Evolutionary conservation across 1,284 basidiomycete species (phyloP).

Genomic region (Marasmius sp.): DNA sequence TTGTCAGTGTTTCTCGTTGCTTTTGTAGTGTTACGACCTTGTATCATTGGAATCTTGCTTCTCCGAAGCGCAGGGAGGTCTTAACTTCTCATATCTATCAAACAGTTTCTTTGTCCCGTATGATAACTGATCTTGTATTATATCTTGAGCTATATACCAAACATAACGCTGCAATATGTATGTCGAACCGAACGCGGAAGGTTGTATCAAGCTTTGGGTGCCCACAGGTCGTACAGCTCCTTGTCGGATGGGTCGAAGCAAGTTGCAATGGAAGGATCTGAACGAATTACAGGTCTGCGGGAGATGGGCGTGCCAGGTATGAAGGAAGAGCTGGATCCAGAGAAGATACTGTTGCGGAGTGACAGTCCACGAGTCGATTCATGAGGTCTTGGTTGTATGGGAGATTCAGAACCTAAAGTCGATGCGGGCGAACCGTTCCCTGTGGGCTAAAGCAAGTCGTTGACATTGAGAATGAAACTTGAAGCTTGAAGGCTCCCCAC

Average conservation of each 20-base stretch:
- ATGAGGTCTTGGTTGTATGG: slow-evolving; percentile 5
- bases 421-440: slow-evolving; percentile 29
- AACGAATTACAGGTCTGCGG: slow-evolving; percentile 49
- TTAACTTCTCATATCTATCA: too few relatives aligned
- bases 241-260: slow-evolving; percentile 72
- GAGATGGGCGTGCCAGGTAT: slow-evolving; percentile 20
- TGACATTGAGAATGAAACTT: too few relatives aligned
- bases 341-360: slow-evolving; percentile 23
- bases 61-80: too few relatives aligned
- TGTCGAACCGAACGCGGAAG: neutral
- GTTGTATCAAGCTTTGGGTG: slow-evolving; percentile 36
- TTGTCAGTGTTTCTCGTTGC: neutral
- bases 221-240: slow-evolving; percentile 76
- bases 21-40: neutral
- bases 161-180: too few relatives aligned
- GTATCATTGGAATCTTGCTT: too few relatives aligned
- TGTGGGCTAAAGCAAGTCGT: slow-evolving; percentile 8
- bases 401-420: slow-evolving; percentile 29
- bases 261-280: slow-evolving; percentile 63
- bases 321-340: slow-evolving; percentile 12
- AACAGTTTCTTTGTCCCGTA: too few relatives aligned
- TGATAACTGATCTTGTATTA: too few relatives aligned
- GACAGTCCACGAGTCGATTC: slow-evolving; percentile 25
- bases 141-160: too few relatives aligned
- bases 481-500: too few relatives aligned